Percentiles rank a stretch among this genome's conserved stretches.
These are phyloP conservation scores for Thielaviopsis euricoi DNA, from an alignment of 2,329 filamentous ascomycete species.

Conservation along the genomic window DNA sequence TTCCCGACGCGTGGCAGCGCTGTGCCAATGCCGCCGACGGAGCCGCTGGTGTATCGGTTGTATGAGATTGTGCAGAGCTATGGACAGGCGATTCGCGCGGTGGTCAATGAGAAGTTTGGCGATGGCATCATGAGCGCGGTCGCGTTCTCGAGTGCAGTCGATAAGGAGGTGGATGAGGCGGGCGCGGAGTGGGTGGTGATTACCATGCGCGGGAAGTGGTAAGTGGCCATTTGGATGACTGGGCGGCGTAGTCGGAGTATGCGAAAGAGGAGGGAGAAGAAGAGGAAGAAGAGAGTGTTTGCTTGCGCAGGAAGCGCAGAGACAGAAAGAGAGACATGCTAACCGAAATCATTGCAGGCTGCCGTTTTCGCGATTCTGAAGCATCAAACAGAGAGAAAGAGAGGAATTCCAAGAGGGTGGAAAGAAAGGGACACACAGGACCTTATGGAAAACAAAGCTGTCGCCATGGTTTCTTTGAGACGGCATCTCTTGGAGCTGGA, in stretches of 20 bases:
- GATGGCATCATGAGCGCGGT: conserved; percentile 97
- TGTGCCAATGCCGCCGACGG: conserved; percentile 20
- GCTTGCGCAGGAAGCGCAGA: neutral
- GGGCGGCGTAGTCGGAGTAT: neutral
- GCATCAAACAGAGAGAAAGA: neutral
- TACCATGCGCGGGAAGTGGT: conserved; percentile 72
- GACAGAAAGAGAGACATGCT: neutral
- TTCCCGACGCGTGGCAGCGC: conserved; percentile 69
- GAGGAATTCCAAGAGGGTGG: neutral
- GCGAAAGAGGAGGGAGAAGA: neutral
- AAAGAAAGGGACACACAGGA: neutral
- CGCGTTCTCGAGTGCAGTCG: conserved; percentile 74
- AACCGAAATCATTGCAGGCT: neutral
- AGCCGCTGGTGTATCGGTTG: conserved; percentile 56
- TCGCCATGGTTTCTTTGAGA: too few relatives aligned
- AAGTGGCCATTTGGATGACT: conserved; percentile 17
- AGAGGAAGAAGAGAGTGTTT: neutral
- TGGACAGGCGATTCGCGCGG: conserved; percentile 86
- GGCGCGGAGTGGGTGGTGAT: conserved; percentile 75
- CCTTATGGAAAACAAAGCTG: neutral
- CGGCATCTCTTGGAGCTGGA: too few relatives aligned
- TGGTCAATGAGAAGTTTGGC: conserved; percentile 88
- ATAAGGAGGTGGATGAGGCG: conserved; percentile 80
- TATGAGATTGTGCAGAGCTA: conserved; percentile 97
- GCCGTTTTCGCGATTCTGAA: neutral